phyloP scores from a whole-genome alignment of 441 rosid genomes.

The Populus hybrid region DNA sequence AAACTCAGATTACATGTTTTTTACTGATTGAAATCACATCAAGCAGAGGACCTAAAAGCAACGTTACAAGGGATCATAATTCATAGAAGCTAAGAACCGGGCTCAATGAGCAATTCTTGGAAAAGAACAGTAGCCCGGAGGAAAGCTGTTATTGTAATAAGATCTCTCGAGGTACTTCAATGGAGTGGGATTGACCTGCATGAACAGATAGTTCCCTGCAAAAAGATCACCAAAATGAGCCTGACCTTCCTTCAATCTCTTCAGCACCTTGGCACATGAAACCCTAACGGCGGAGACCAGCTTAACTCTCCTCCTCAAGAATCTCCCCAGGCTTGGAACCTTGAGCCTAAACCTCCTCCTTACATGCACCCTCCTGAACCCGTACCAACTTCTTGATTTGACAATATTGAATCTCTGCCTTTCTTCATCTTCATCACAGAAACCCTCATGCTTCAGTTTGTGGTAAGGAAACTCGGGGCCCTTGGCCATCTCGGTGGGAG shows the following conservation, averaged over 20 bases:
- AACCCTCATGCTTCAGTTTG: constrained; percentile 39
- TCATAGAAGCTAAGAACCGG: neutral
- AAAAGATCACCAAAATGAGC: constrained; percentile 79
- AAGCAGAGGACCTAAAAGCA: too few relatives aligned
- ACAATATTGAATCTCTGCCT: neutral
- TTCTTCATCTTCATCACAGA: constrained; percentile 22
- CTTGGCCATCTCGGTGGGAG: constrained; percentile 13
- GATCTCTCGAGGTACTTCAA: constrained; percentile 38
- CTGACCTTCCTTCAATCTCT: constrained; percentile 69
- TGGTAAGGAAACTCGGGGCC: constrained; percentile 27
- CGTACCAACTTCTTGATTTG: constrained; percentile 33
- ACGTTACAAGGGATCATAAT: neutral
- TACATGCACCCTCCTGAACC: constrained; percentile 31
- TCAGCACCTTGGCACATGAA: constrained; percentile 47
- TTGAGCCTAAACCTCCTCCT: constrained; percentile 53
- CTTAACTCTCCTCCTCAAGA: constrained; percentile 47
- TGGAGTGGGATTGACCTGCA: constrained; percentile 76
- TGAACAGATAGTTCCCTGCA: constrained; percentile 80
- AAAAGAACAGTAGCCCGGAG: constrained; percentile 24
- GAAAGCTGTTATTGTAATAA: neutral
- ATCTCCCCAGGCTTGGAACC: constrained; percentile 49
- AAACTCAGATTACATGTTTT: too few relatives aligned
- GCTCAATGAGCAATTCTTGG: constrained; percentile 21
- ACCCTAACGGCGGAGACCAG: constrained; percentile 24
- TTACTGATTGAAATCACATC: too few relatives aligned